Percentiles rank a stretch among this genome's conserved stretches.
These are phyloP conservation scores for Puccinellia tenuiflora DNA, from an alignment of 176 grass and related monocot species.

Conservation along the genomic window DNA sequence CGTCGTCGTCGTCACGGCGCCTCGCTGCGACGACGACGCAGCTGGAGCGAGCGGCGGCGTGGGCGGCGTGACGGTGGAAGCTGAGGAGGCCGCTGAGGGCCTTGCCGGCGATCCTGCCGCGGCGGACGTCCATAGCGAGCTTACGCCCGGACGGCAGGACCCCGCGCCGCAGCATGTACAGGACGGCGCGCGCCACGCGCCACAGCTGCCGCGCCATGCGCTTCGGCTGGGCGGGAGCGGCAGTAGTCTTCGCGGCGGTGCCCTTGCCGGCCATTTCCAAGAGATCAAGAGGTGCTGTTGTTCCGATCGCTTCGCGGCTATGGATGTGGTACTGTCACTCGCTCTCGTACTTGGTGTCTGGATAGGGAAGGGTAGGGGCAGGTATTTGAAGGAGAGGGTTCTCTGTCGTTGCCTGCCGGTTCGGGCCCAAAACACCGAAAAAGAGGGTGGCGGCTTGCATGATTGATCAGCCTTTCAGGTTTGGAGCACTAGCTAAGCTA, in stretches of 20 bases:
- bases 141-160: conserved; percentile 49
- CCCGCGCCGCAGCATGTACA: conserved; percentile 59
- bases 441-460: not conserved
- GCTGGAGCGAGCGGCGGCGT: not conserved
- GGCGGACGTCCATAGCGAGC: conserved; percentile 61
- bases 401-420: not conserved
- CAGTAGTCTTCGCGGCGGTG: not conserved
- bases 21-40: not conserved
- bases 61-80: conserved; percentile 29
- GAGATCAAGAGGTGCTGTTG: not conserved
- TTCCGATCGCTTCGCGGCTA: not conserved
- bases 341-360: not conserved
- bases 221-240: not conserved
- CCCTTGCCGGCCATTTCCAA: not conserved
- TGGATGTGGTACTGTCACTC: not conserved
- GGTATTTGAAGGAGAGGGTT: not conserved
- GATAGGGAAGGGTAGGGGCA: not conserved
- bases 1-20: not conserved
- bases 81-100: conserved; percentile 52
- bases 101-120: conserved; percentile 65
- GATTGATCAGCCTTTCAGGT: conserved; percentile 4
- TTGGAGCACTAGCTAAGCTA: not conserved
- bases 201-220: conserved; percentile 47
- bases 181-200: conserved; percentile 52
- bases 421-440: too few species aligned